These are phyloP conservation scores for Coemansia sp. DNA, from an alignment of 192 early-diverging fungal species.

Conservation along the genomic window DNA sequence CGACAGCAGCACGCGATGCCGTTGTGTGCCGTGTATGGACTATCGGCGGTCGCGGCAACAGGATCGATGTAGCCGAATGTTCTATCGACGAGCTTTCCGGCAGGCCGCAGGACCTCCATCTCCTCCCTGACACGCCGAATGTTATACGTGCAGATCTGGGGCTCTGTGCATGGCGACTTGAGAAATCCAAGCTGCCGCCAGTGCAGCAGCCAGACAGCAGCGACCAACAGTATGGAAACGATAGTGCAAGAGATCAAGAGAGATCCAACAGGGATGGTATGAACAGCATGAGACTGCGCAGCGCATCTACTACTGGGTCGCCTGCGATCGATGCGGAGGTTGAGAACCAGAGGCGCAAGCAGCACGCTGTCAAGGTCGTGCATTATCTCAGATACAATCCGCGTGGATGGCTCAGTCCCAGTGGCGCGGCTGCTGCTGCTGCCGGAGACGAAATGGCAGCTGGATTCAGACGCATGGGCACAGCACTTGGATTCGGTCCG, in stretches of 20 bases:
- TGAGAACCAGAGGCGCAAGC: conserved; percentile 31
- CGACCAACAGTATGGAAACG: neutral
- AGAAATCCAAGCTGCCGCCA: conserved; percentile 19
- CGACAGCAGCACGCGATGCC: conserved; percentile 31
- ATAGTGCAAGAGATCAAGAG: neutral
- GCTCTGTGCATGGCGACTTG: conserved; percentile 41
- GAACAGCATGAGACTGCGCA: conserved; percentile 9
- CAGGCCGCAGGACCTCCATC: neutral
- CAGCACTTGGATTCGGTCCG: neutral
- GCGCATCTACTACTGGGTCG: conserved; percentile 26
- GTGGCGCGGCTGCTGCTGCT: neutral
- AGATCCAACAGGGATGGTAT: neutral
- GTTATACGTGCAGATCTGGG: conserved; percentile 29
- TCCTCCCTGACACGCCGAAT: neutral
- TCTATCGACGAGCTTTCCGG: conserved; percentile 11
- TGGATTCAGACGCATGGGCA: conserved; percentile 3
- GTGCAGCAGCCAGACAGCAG: neutral
- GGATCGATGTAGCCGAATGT: conserved; percentile 45
- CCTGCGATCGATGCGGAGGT: conserved; percentile 36
- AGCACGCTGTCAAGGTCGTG: conserved; percentile 36
- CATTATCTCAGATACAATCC: conserved; percentile 36
- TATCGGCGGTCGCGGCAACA: conserved; percentile 24
- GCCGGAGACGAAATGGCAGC: conserved; percentile 8
- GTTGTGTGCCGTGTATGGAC: conserved; percentile 37
- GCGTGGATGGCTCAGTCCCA: conserved; percentile 44